Evolutionary conservation across 768 basidiomycete genomes (phyloP), one percentile per base, ranked within the genome.

Genomic region (Suillus weaverae): DNA sequence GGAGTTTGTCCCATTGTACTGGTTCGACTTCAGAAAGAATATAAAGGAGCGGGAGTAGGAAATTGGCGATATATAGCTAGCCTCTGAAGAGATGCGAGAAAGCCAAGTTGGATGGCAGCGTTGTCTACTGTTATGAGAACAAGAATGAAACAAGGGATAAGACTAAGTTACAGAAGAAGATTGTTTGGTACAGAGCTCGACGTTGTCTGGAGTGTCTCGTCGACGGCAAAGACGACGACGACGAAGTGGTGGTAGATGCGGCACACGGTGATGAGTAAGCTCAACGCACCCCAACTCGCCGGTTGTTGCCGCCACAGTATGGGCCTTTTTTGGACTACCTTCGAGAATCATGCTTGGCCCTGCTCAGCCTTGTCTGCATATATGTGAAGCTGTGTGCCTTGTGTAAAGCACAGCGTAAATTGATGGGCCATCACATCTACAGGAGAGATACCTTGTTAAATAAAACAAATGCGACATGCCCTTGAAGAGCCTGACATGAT

Each of bases 1-100:
- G 76, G 54, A 20, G 75, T 69, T 67, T 76, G 75, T 59, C 75
- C 75, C 75, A 76, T 76, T 60, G 60, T 67, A 20, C 41, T 60
- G 2, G 44, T 64, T 59, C 18, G 38, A 41, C 9, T 44, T 62
- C 39, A 61, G 56, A 26, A 61, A 38, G 43, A 22, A 44, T 39
- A 13, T 20, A 33, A 61, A 44, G n/a, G 60, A 63, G 35, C 5
- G 44, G 10, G 59, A 35, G 39, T 35, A 35, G 39, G 35, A 62
- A 36, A 62, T 30, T 39, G 62, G 32, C 35, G 18, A 16, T 20
- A 64, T 39, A 62, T 30, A 62, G 20, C 33, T 35, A 54, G 39
- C 39, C 33, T 62, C 39, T 11, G 41, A 62, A 44, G 39, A 30
- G 62, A 62, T 20, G 55, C 38, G 44, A 62, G 36, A 61, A 62